Evolutionary conservation across 345 rosid genomes (phyloP), one percentile per base, ranked within the genome.

Genomic region (Eucalyptus curtisii): DNA sequence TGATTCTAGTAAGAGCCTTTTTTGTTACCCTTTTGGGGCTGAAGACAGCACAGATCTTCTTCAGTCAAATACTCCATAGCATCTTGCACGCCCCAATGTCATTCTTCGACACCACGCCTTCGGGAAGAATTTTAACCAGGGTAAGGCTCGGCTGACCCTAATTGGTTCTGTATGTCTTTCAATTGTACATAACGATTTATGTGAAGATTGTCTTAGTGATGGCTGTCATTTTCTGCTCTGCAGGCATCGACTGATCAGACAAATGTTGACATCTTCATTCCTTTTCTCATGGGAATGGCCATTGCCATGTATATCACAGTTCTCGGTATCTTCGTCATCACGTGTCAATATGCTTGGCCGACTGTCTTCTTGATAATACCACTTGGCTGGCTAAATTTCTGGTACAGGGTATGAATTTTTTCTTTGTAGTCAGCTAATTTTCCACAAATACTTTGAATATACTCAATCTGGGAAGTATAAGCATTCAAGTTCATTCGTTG

Each of bases 1-100:
- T 97, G 85, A 59, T 96, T 85, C 14, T 87, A 44, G 13, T 94
- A 47, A 95, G 99, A 85, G 88, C 98, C 40, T 84, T 92, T 85
- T 94, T 92, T 86, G 90, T 94, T 84, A 94, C 97, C 1, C 55
- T 91, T 64, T 88, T 96, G 93, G 99, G 99, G 57, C 97, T 97
- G 86, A 94, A 94, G 92, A 96, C 99, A 3, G 94, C 98, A 40
- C 98, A 96, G 88, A 96, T 91, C 9, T 95, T 95, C 91, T 96
- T 97, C 86, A 80, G 88, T 22, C 96, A 94, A 89, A 96, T 97
- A 86, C 98, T 97, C 91, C 89, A 88, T 59, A 96, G 99, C 89
- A 93, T 96, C 93, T 90, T 97, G 94, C 99, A 95, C 15, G 99
- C 99, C 22, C 99, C 99, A n/a, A 96, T 97, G 96, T 96, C 99